These are phyloP conservation scores for Akanthomyces dipterigenus DNA, from an alignment of 2,329 filamentous ascomycete genomes.

Conservation along the genomic window DNA sequence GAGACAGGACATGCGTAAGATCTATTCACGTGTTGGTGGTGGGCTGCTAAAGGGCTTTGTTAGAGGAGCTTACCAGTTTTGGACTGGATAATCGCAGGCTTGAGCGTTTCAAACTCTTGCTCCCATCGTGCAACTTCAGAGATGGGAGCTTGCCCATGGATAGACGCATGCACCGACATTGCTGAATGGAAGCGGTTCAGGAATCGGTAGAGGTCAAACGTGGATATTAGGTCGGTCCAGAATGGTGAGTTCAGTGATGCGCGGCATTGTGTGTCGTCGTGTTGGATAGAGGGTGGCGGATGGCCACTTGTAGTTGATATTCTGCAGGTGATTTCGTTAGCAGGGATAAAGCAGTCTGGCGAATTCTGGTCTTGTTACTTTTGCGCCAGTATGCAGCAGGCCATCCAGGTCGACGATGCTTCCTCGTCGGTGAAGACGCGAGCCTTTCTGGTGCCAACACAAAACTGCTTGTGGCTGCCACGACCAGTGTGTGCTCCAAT, in stretches of 20 bases:
- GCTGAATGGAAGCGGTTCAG: conserved; percentile 42
- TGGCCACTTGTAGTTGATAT: conserved; percentile 37
- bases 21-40: conserved; percentile 26
- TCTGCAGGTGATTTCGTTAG: conserved; percentile 18
- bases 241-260: conserved; percentile 32
- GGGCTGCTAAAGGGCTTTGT: not conserved
- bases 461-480: conserved; percentile 43
- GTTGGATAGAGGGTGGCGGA: conserved; percentile 44
- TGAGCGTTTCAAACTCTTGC: conserved; percentile 44
- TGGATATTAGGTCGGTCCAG: conserved; percentile 35
- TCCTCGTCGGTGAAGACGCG: conserved; percentile 43
- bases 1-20: conserved; percentile 40
- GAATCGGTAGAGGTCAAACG: conserved; percentile 45
- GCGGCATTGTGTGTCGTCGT: conserved; percentile 38
- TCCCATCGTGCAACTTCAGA: conserved; percentile 42
- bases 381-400: conserved; percentile 46
- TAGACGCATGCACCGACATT: conserved; percentile 40
- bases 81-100: conserved; percentile 37
- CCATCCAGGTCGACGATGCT: conserved; percentile 46
- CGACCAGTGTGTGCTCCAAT: conserved; percentile 47
- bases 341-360: not conserved
- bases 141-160: conserved; percentile 39
- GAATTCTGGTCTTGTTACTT: conserved; percentile 25
- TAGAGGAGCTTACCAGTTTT: conserved; percentile 36
- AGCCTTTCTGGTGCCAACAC: conserved; percentile 35